Evolutionary conservation across 1,284 basidiomycete genomes (phyloP).

Genomic region (Vanrija humicola): DNA sequence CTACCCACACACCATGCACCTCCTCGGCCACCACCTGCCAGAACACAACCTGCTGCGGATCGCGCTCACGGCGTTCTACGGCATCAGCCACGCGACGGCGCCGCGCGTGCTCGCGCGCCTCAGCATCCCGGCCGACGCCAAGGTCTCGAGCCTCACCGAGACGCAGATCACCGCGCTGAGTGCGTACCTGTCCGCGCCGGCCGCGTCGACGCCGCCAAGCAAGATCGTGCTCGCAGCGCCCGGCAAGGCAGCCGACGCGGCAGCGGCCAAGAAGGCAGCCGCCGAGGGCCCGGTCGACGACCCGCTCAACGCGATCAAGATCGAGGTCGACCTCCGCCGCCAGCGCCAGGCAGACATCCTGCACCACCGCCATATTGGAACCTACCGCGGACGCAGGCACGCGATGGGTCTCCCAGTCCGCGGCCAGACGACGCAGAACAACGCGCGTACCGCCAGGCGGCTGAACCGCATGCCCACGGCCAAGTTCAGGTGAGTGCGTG

Average conservation of each 20-base stretch:
- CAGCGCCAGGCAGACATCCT: slow-evolving; percentile 52
- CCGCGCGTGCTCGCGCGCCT: slow-evolving; percentile 53
- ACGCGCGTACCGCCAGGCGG: slow-evolving; percentile 53
- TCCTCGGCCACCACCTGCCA: slow-evolving; percentile 52
- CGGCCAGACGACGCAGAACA: slow-evolving; percentile 55
- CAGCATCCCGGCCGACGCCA: slow-evolving; percentile 50
- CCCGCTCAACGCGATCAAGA: slow-evolving; percentile 50
- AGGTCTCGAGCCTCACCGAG: slow-evolving; percentile 51
- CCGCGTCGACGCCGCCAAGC: slow-evolving; percentile 31
- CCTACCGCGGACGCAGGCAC: slow-evolving; percentile 53
- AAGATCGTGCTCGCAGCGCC: slow-evolving; percentile 1
- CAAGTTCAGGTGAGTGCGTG: slow-evolving; percentile 27
- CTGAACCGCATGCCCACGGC: slow-evolving; percentile 49
- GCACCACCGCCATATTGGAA: slow-evolving; percentile 54
- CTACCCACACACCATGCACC: slow-evolving; percentile 37
- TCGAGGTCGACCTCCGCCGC: slow-evolving; percentile 55
- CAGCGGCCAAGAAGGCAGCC: slow-evolving; percentile 6
- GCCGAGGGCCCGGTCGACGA: slow-evolving; percentile 19
- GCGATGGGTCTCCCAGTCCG: slow-evolving; percentile 54
- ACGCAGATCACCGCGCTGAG: slow-evolving; percentile 55
- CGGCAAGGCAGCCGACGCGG: neutral
- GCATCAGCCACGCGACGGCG: slow-evolving; percentile 52
- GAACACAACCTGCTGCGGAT: slow-evolving; percentile 53
- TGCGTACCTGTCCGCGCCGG: slow-evolving; percentile 55
- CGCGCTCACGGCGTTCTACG: slow-evolving; percentile 55